Conservation (phyloP, 257 asterid species). For the Forsythia viridissima region DNA sequence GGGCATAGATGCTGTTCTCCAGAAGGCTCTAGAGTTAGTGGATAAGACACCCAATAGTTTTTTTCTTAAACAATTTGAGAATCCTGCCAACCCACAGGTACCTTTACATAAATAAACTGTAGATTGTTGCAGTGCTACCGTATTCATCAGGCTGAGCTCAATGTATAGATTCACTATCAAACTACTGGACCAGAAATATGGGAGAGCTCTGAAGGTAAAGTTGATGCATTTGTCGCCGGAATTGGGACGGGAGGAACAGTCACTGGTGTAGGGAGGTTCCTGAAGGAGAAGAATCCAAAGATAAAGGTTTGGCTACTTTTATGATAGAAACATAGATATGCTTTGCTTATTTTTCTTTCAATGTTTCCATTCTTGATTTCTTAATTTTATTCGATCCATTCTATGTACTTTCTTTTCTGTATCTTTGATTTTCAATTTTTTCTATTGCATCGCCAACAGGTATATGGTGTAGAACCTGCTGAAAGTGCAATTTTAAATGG, state of each 20-base stretch:
- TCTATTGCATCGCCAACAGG: slow-evolving; percentile 22
- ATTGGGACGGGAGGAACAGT: slow-evolving; percentile 59
- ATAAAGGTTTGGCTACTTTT: slow-evolving; percentile 31
- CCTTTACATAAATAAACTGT: not conserved
- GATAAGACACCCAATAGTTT: slow-evolving; percentile 38
- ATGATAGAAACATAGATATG: not conserved
- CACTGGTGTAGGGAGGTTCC: slow-evolving; percentile 54
- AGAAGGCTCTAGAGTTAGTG: slow-evolving; percentile 39
- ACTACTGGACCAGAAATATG: slow-evolving; percentile 61
- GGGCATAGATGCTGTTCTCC: slow-evolving; percentile 33
- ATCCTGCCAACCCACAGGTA: slow-evolving; percentile 52
- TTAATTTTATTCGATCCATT: not conserved
- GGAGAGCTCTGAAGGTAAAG: slow-evolving; percentile 39
- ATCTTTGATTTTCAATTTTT: not conserved
- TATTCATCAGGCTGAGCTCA: slow-evolving; percentile 10
- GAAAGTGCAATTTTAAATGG: slow-evolving; percentile 49
- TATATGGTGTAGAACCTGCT: slow-evolving; percentile 50
- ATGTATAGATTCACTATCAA: slow-evolving; percentile 45
- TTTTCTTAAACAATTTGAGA: slow-evolving; percentile 43
- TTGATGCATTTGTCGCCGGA: slow-evolving; percentile 43
- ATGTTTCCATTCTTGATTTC: not conserved
- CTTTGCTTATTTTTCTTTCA: not conserved
- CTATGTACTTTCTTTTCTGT: not conserved
- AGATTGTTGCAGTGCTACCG: not conserved
- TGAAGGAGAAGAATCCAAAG: slow-evolving; percentile 46